Conservation (phyloP, 768 basidiomycete species). For the Floccularia luteovirens region DNA sequence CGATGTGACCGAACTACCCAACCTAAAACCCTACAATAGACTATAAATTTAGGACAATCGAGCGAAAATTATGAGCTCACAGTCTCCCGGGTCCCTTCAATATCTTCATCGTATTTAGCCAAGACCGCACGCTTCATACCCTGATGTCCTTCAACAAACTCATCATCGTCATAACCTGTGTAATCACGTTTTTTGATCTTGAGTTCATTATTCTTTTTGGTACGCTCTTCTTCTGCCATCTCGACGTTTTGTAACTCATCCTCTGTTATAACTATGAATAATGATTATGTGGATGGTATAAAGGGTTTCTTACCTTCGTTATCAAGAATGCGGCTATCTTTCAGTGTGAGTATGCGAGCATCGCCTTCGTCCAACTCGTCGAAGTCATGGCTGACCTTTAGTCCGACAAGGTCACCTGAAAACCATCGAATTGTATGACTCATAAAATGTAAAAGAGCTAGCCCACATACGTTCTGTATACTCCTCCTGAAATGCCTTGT, state of each 20-base stretch:
- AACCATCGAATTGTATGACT: neutral
- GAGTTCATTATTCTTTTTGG: slow-evolving; percentile 70
- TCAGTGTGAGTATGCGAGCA: slow-evolving; percentile 91
- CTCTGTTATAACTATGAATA: slow-evolving; percentile 42
- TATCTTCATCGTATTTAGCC: slow-evolving; percentile 89
- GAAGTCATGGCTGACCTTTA: slow-evolving; percentile 96
- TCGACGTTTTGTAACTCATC: slow-evolving; percentile 97
- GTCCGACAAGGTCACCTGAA: slow-evolving; percentile 81
- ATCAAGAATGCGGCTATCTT: slow-evolving; percentile 92
- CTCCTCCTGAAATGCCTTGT: slow-evolving; percentile 64
- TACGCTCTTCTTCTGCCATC: slow-evolving; percentile 82
- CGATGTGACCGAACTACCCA: slow-evolving; percentile 56
- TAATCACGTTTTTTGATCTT: slow-evolving; percentile 89
- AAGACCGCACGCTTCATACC: slow-evolving; percentile 82
- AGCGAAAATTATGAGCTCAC: slow-evolving; percentile 28
- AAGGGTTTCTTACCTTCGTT: slow-evolving; percentile 65
- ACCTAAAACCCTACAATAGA: slow-evolving; percentile 66
- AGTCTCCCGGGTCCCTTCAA: slow-evolving; percentile 66
- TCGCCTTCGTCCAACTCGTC: slow-evolving; percentile 90
- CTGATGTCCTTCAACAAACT: slow-evolving; percentile 67
- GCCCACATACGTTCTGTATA: slow-evolving; percentile 77
- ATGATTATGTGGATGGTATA: neutral
- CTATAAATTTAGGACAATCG: slow-evolving; percentile 7
- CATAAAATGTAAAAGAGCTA: neutral
- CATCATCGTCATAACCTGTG: slow-evolving; percentile 95